phyloP scores from a whole-genome alignment of 2,329 filamentous ascomycete species.

The Fusarium paranaense region DNA sequence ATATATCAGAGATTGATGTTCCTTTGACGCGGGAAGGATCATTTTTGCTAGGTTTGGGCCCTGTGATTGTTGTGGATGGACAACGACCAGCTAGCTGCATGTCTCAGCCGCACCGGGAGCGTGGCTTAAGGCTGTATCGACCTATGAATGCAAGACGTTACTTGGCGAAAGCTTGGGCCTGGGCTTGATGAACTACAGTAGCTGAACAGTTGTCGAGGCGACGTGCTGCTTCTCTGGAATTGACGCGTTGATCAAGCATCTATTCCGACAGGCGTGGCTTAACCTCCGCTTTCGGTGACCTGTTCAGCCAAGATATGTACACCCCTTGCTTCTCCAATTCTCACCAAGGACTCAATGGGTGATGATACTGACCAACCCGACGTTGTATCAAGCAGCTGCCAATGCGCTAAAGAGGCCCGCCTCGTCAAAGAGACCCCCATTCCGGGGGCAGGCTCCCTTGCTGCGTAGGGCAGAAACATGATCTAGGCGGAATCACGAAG shows the following conservation, averaged over 20 bases:
- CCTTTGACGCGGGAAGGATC: not conserved
- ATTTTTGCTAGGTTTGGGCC: not conserved
- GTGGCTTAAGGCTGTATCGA: not conserved
- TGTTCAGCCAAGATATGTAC: not conserved
- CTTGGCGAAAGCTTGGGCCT: constrained; percentile 5
- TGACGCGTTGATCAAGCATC: not conserved
- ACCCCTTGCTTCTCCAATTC: not conserved
- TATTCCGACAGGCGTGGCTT: not conserved
- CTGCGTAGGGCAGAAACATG: not conserved
- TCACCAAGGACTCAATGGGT: not conserved
- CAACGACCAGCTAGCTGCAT: not conserved
- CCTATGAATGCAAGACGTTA: not conserved
- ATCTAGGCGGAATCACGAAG: not conserved
- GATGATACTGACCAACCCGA: not conserved
- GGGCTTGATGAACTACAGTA: not conserved
- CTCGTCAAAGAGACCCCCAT: not conserved
- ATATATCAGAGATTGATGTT: not conserved
- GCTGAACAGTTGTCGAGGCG: not conserved
- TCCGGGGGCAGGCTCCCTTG: not conserved
- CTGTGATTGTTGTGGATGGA: not conserved
- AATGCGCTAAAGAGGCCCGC: not conserved
- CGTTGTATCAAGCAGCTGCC: not conserved
- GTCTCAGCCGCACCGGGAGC: not conserved
- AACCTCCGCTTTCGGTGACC: not conserved
- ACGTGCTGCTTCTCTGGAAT: not conserved